Base-by-base conservation (phyloP, 345 rosid species). In the Pelargonium nanum region DNA sequence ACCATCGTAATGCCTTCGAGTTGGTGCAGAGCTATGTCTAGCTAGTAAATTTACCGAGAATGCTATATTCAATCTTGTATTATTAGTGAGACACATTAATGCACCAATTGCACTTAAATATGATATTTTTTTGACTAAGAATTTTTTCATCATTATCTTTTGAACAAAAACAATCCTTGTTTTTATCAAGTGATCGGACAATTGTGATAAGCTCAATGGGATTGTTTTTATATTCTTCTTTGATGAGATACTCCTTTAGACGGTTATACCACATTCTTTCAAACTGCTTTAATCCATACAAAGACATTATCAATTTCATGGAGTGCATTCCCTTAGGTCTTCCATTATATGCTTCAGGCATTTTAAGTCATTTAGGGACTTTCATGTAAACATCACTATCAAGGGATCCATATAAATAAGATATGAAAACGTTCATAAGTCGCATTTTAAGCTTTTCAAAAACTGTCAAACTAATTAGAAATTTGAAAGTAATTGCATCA, bases 81-180 rank as follows among this genome's bases (percentile, higher is more conserved):
- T 10, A 12, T 55, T 2, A 24, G 44, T 51, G 3, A 63, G 25
- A 34, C 55, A 54, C 10, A 54, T 19, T 26, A 32, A 17, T 26
- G 59, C 52, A 30, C 60, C 15, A 4, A 64, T 32, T 19, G 61
- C 32, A 64, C 6, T 65, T 13, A 57, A 9, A 65, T 65, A 65
- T 58, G 63, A 44, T 34, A 65, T n/a, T 56, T 65, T 45, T 0
- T 34, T 1, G 63, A 57, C 21, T 4, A 56, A 50, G 22, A 8
- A 61, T 16, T 24, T 44, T 34, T 44, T 61, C 30, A 61, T 34
- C 19, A 21, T 44, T 16, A 10, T 40, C 55, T 44, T n/a, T 1
- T 19, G 48, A 15, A 44, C 4, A 21, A 62, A 62, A 52, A 23
- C n/a, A 23, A 24, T 58, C 44, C n/a, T 58, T 28, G 6, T 58